These are phyloP conservation scores for Polysphondylium violaceum DNA, from an alignment of 78 protist genomes.

Conservation along the genomic window DNA sequence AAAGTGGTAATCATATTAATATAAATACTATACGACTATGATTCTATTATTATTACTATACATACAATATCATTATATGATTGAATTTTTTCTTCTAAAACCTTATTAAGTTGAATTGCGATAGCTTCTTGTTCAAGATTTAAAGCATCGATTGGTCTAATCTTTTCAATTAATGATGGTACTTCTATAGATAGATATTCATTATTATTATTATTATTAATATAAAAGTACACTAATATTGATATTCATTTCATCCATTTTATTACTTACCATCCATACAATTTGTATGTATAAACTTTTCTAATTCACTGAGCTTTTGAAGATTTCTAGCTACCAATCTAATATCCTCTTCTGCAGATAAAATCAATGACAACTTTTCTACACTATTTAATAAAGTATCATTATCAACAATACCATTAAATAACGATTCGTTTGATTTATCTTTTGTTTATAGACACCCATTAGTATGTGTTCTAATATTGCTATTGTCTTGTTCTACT, in stretches of 20 bases:
- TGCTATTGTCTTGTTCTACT: background rate
- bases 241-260: too few relatives aligned
- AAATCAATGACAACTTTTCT: slow-evolving; percentile 54
- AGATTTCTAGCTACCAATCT: slow-evolving; percentile 16
- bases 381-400: slow-evolving; percentile 34
- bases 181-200: background rate
- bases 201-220: too few relatives aligned
- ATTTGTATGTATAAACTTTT: slow-evolving; percentile 49
- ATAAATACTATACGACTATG: background rate
- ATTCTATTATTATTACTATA: background rate
- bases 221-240: background rate
- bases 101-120: slow-evolving; percentile 44
- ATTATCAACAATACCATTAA: slow-evolving; percentile 34
- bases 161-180: slow-evolving; percentile 1
- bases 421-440: slow-evolving; percentile 40
- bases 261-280: background rate
- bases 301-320: slow-evolving; percentile 44
- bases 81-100: slow-evolving; percentile 64
- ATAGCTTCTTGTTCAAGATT: slow-evolving; percentile 73
- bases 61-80: slow-evolving; percentile 70
- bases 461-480: background rate
- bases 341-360: slow-evolving; percentile 67
- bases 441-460: background rate
- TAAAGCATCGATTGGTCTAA: slow-evolving; percentile 48
- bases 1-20: background rate